Base-by-base conservation (phyloP, 176 grass and related monocot genomes). In the Oryza brachyantha region DNA sequence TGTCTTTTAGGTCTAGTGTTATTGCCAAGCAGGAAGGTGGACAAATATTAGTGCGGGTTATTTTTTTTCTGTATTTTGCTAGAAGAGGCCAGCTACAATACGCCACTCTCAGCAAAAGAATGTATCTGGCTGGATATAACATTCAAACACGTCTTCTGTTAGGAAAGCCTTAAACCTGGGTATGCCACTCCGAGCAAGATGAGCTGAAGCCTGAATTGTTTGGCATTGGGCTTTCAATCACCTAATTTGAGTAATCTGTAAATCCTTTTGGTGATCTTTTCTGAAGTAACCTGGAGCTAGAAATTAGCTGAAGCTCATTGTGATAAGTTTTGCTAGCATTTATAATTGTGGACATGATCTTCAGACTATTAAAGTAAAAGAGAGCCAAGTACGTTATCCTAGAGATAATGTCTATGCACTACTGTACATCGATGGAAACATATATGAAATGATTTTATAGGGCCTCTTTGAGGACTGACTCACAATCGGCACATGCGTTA, bases 181-280 rank as follows among this genome's bases (percentile, higher is more conserved):
- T 55, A 10, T 9, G 34, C 40, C 54, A 43, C 74, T 70, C 43
- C 55, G 3, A 42, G 64, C 27, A 75, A 70, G 65, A 64, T 42
- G 25, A 88, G 79, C 63, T 21, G 69, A n/a, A n/a, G n/a, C n/a
- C n/a, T n/a, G n/a, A 45, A 84, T 64, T 27, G 55, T 76, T 81
- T 65, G 17, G 55, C 57, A 21, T 34, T 32, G 7, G 40, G 12
- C 65, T 45, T 61, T 55, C 21, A 19, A 16, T 70, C 63, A 57
- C 64, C 32, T 55, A 80, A 43, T 45, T 80, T 16, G 50, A 88
- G 32, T 64, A 68, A 55, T 55, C 21, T 8, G 58, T 54, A 19
- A 19, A 52, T 79, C 50, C 50, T 2, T 38, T 3, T 21, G 3
- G 32, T 79, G 58, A 10, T 32, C 74, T 68, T 77, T 67, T 37